Percentiles rank a stretch among this genome's conserved stretches.
Evolutionary conservation across 2,329 filamentous ascomycete species (phyloP).

Genomic region (Fusarium pilosicola): DNA sequence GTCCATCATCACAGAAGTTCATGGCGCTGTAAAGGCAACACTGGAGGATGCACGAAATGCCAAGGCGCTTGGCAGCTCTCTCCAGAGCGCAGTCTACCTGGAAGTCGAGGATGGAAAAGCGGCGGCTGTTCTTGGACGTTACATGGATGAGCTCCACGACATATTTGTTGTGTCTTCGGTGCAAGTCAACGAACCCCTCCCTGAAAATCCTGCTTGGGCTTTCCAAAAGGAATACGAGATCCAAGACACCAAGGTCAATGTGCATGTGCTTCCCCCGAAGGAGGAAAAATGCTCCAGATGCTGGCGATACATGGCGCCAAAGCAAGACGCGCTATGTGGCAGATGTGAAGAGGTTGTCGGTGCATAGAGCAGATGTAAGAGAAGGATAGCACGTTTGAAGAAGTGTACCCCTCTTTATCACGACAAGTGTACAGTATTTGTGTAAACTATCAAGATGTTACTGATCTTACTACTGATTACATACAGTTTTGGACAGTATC

Average conservation of each 20-base stretch:
- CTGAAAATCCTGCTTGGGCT: conserved; percentile 51
- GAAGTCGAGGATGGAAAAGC: conserved; percentile 53
- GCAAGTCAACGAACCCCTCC: conserved; percentile 53
- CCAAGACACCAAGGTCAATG: conserved; percentile 49
- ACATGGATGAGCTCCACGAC: conserved; percentile 64
- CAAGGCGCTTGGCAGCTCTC: conserved; percentile 81
- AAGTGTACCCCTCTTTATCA: conserved; percentile 27
- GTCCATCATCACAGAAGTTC: conserved; percentile 62
- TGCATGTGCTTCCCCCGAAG: conserved; percentile 60
- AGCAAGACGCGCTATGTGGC: conserved; percentile 72
- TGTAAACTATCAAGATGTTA: conserved; percentile 25
- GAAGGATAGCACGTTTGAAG: background rate
- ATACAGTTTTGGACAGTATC: background rate
- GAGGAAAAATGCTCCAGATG: conserved; percentile 83
- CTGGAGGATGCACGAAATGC: conserved; percentile 77
- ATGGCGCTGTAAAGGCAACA: conserved; percentile 76
- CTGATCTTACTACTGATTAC: background rate
- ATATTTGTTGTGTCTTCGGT: conserved; percentile 78
- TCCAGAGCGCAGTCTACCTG: conserved; percentile 78
- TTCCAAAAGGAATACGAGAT: conserved; percentile 57
- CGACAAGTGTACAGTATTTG: conserved; percentile 28
- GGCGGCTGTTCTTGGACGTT: conserved; percentile 51
- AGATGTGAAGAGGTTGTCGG: conserved; percentile 76
- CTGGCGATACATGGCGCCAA: conserved; percentile 85
- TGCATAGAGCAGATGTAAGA: conserved; percentile 11